phyloP scores from a whole-genome alignment of 2,329 filamentous ascomycete species.

The Colletotrichum lini region DNA sequence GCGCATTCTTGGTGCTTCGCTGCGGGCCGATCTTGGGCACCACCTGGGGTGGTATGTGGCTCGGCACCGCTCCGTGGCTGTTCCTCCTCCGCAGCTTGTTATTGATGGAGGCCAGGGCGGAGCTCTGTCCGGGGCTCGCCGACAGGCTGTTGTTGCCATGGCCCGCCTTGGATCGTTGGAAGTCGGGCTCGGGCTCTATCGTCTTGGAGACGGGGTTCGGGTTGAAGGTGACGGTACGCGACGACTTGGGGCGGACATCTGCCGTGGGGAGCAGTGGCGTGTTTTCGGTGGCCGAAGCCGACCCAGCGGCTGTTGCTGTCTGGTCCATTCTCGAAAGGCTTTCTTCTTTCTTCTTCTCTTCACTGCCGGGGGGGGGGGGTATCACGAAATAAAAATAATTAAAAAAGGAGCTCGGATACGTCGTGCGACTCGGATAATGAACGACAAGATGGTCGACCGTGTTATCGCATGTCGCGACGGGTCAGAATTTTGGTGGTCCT shows the following conservation, averaged over 20 bases:
- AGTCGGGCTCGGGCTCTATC: constrained; percentile 65
- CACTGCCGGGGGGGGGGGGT: constrained; percentile 16
- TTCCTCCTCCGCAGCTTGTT: constrained; percentile 89
- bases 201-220: constrained; percentile 76
- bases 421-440: constrained; percentile 11
- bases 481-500: constrained; percentile 14
- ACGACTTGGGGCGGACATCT: constrained; percentile 58
- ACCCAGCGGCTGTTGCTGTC: constrained; percentile 32
- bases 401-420: neutral
- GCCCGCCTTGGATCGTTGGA: constrained; percentile 49
- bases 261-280: constrained; percentile 54
- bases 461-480: constrained; percentile 38
- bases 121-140: constrained; percentile 51
- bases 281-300: constrained; percentile 48
- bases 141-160: constrained; percentile 48
- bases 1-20: constrained; percentile 92
- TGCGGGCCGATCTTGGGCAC: constrained; percentile 89
- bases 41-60: constrained; percentile 54
- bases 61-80: constrained; percentile 74
- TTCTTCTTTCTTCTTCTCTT: constrained; percentile 6
- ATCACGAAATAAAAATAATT: constrained; percentile 26
- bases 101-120: constrained; percentile 83
- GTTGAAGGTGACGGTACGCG: constrained; percentile 84
- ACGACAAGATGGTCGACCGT: constrained; percentile 4
- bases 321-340: constrained; percentile 42